Base-by-base conservation (phyloP, 345 rosid genomes). In the Erodium maritimum region DNA sequence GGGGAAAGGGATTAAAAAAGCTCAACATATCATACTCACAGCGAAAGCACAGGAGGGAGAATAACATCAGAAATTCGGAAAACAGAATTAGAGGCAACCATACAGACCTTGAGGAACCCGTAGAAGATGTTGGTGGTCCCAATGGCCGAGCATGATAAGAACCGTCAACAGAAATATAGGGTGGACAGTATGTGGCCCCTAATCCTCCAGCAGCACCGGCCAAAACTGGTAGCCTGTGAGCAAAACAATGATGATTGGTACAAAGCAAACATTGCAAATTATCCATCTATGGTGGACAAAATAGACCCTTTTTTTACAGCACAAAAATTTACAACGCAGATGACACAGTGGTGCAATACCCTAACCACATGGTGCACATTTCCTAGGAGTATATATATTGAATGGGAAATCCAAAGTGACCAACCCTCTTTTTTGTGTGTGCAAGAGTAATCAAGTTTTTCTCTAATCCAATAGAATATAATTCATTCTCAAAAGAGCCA, bases 131-230 rank as follows among this genome's bases (percentile, higher is more conserved):
- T 61, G 48, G 48, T 42, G 61, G 82, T 24, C 73, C 86, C 1
- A 78, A 65, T 11, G 82, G 71, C 54, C 67, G 80, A 67, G 81
- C 61, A 71, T 88, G 74, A 80, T 86, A 84, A 71, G 87, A 61
- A 73, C 85, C 88, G 69, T 86, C 95, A 56, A 80, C 79, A 56
- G 85, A 53, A 57, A 87, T 67, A 71, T 86, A 88, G 42, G 96
- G 90, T 13, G 95, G 58, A 77, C 90, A 79, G 73, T 88, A 84
- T 14, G 88, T 29, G 23, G 83, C 80, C 54, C 93, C 93, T 62
- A 91, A 69, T 55, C 87, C 82, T 71, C 96, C 95, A 0, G 87
- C 80, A 25, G 95, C 84, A 66, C 95, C 87, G 20, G 96, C 68
- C 54, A 91, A 67, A 76, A 93, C 78, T 51, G 97, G 99, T 62